A percentile compares a stretch with the other conserved stretches of the same genome.
Conservation (phyloP, 2,329 filamentous ascomycete species). For the Trichoderma sp. region DNA sequence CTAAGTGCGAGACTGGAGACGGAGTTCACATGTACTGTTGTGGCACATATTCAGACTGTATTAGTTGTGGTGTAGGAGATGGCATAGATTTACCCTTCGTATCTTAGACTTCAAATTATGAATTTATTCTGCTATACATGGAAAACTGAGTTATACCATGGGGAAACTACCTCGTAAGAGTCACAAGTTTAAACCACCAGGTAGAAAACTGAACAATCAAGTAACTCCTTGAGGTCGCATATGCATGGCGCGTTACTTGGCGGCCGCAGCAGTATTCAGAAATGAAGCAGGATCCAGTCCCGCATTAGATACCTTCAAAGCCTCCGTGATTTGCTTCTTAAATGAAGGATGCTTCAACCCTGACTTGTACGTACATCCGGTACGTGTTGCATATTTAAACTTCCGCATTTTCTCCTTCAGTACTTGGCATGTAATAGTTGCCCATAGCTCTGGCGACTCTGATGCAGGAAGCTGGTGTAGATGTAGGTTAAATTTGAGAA, state of each 20-base stretch:
- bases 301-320: not conserved
- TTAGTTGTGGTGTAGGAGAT: not conserved
- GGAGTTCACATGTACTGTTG: not conserved
- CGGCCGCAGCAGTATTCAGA: too few relatives aligned
- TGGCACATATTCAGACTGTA: not conserved
- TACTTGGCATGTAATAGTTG: accelerated
- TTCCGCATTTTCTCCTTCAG: not conserved
- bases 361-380: too few relatives aligned
- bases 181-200: too few relatives aligned
- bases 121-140: not conserved
- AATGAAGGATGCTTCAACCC: not conserved
- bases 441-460: not conserved
- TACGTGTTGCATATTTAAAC: too few relatives aligned
- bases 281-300: not conserved
- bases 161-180: too few relatives aligned
- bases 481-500: not conserved
- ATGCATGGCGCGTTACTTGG: too few relatives aligned
- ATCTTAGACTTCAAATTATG: not conserved
- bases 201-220: too few relatives aligned
- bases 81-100: not conserved
- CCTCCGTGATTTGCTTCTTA: accelerated
- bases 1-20: too few relatives aligned
- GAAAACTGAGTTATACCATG: too few relatives aligned
- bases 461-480: not conserved
- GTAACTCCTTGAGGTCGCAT: too few relatives aligned